Percentiles rank a stretch among this genome's conserved stretches.
Evolutionary conservation across 1,284 basidiomycete species (phyloP).

Genomic region (Puccinia novopanici): DNA sequence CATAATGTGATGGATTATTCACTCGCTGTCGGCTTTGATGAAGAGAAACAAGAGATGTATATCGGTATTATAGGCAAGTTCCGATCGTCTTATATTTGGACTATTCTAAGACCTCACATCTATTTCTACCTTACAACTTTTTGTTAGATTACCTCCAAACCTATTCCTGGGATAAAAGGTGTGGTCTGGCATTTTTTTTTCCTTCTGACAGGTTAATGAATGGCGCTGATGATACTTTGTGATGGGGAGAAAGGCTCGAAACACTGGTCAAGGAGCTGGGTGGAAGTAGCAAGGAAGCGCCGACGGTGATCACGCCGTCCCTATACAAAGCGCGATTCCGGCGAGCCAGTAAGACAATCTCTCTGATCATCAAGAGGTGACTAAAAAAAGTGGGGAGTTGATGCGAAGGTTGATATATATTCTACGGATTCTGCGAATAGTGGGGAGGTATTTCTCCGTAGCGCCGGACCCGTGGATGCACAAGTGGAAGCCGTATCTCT

Average conservation of each 20-base stretch:
- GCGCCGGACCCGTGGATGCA: constrained; percentile 49
- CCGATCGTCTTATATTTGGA: neutral
- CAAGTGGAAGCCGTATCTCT: constrained; percentile 48
- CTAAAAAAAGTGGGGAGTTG: neutral
- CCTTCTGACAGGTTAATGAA: neutral
- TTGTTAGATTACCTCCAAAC: constrained; percentile 45
- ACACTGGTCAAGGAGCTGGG: constrained; percentile 51
- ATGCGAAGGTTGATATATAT: neutral
- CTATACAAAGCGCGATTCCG: constrained; percentile 50
- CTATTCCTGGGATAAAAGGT: constrained; percentile 51
- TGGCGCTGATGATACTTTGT: neutral
- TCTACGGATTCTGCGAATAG: neutral
- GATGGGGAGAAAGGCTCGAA: constrained; percentile 31
- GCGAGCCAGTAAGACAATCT: constrained; percentile 44
- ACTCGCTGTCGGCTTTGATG: constrained; percentile 86
- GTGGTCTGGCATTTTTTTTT: neutral
- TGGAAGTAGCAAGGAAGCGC: constrained; percentile 50
- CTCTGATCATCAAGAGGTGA: neutral
- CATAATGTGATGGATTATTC: constrained; percentile 99
- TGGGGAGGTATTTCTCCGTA: constrained; percentile 45
- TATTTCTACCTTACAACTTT: neutral
- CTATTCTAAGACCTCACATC: neutral
- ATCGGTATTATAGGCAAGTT: constrained; percentile 50
- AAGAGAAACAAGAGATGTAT: constrained; percentile 49
- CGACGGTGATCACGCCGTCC: constrained; percentile 49